These are phyloP conservation scores for Candida ulmi DNA, from an alignment of 805 yeast species.

Conservation along the genomic window DNA sequence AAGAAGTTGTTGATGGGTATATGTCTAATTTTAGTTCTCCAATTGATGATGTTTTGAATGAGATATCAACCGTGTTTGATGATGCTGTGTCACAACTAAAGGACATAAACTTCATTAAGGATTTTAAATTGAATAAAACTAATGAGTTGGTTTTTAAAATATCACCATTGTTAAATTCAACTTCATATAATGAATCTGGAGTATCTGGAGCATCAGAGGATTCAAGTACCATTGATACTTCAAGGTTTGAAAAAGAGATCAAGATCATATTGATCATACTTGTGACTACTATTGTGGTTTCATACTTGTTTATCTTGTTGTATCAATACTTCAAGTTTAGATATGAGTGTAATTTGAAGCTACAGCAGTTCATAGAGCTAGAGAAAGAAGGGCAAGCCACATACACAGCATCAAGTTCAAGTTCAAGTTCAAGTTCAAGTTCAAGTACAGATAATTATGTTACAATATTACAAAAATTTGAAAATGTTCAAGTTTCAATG, in stretches of 20 bases:
- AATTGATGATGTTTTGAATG: neutral
- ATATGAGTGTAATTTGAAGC: constrained; percentile 1
- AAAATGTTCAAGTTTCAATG: constrained; percentile 2
- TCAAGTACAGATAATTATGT: constrained; percentile 2
- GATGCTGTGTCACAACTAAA: neutral
- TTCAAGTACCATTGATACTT: neutral
- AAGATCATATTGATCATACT: neutral
- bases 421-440: too few relatives aligned
- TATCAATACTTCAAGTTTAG: constrained; percentile 7
- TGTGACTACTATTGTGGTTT: neutral
- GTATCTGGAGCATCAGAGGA: too few relatives aligned
- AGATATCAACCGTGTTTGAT: neutral
- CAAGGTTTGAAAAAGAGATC: neutral
- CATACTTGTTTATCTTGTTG: constrained; percentile 1
- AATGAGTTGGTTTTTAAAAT: neutral
- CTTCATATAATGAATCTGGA: neutral
- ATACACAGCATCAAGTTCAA: too few relatives aligned
- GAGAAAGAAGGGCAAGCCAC: neutral
- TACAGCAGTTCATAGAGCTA: constrained; percentile 1
- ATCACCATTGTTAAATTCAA: too few relatives aligned
- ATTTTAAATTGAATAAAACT: neutral
- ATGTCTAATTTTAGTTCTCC: neutral
- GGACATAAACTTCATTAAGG: neutral
- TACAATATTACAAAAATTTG: neutral
- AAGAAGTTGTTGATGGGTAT: neutral